Conservation (phyloP, 345 rosid species). For the Eucalyptus polybractea region DNA sequence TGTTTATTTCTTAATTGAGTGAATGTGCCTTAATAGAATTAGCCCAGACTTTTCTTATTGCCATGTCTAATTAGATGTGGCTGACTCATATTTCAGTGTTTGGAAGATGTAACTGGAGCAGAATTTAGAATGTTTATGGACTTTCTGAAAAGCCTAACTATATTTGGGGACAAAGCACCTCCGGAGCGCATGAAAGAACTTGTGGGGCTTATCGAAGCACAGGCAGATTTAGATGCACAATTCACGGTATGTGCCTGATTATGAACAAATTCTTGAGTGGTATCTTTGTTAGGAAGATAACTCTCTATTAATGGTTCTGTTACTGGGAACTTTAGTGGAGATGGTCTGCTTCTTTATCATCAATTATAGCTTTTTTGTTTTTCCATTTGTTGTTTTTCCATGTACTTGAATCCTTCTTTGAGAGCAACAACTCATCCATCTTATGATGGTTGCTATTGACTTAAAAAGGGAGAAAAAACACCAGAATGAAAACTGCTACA, state of each 20-base stretch:
- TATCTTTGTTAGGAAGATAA: background rate
- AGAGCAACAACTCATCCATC: background rate
- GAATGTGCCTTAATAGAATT: background rate
- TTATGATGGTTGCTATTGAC: background rate
- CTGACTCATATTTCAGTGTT: slow-evolving; percentile 41
- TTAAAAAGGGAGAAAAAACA: background rate
- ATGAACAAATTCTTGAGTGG: background rate
- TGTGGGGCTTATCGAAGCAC: slow-evolving; percentile 79
- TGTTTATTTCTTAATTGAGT: background rate
- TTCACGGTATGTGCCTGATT: slow-evolving; percentile 48
- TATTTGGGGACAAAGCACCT: slow-evolving; percentile 95
- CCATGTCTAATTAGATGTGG: background rate
- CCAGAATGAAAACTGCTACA: background rate
- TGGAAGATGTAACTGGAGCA: slow-evolving; percentile 93
- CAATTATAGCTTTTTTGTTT: background rate
- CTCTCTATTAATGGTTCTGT: background rate
- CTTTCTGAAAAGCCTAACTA: slow-evolving; percentile 73
- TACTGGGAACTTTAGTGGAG: background rate
- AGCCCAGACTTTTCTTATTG: background rate
- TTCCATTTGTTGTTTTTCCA: background rate
- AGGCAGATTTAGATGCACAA: slow-evolving; percentile 91
- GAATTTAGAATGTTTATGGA: slow-evolving; percentile 99
- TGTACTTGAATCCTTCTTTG: background rate
- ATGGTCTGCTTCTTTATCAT: background rate
- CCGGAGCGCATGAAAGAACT: slow-evolving; percentile 92